Percentiles rank a stretch among this genome's conserved stretches.
Conservation (phyloP, 2,329 filamentous ascomycete genomes). For the Capronia americana region DNA sequence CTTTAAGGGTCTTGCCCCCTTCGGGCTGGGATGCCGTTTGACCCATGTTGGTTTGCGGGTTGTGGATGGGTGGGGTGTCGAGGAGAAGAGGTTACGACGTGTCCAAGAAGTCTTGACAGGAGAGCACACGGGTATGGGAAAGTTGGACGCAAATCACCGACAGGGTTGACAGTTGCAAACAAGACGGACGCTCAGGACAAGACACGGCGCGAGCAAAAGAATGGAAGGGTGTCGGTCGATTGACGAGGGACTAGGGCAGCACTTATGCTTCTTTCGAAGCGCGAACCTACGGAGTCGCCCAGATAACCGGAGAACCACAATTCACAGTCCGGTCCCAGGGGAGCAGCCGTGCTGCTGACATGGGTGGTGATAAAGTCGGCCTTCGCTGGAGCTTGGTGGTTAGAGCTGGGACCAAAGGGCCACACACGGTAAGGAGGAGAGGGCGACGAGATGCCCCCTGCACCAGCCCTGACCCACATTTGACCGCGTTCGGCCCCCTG, state of each 20-base stretch:
- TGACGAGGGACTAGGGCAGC: constrained; percentile 6
- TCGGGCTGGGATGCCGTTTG: constrained; percentile 38
- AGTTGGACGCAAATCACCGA: constrained; percentile 1
- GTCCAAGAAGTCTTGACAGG: not conserved
- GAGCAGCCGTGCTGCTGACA: not conserved
- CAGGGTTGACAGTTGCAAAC: constrained; percentile 13
- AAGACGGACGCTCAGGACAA: not conserved
- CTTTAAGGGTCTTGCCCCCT: constrained; percentile 31
- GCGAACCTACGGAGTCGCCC: constrained; percentile 11
- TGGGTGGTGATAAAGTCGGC: not conserved
- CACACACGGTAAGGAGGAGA: not conserved
- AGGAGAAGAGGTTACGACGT: not conserved
- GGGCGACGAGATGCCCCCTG: not conserved
- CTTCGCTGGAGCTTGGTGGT: not conserved
- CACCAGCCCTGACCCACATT: not conserved
- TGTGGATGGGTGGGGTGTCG: not conserved
- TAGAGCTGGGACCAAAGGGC: not conserved
- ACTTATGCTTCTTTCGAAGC: constrained; percentile 22
- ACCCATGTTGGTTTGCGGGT: constrained; percentile 30
- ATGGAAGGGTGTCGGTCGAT: not conserved
- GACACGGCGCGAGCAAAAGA: not conserved
- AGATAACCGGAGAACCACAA: constrained; percentile 1
- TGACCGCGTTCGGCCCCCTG: not conserved
- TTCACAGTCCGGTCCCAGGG: not conserved
- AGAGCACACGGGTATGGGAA: not conserved